These are phyloP conservation scores for Malassezia brasiliensis DNA, from an alignment of 1,284 basidiomycete genomes.

Conservation along the genomic window DNA sequence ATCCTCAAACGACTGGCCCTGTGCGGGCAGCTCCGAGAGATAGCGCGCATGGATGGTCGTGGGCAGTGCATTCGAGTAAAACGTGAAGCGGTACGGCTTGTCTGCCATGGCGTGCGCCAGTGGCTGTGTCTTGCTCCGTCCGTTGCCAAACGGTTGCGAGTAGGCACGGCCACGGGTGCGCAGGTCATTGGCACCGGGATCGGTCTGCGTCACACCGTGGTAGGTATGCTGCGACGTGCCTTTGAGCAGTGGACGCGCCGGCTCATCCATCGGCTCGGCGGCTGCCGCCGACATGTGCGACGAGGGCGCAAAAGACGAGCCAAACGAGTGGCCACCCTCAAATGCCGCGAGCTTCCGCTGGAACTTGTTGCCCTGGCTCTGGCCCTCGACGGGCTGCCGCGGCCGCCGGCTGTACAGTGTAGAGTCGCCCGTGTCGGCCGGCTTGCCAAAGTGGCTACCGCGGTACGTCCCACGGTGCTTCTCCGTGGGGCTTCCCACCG, in stretches of 20 bases:
- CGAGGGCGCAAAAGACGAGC: background rate
- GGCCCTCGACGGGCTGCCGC: constrained; percentile 25
- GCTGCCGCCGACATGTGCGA: background rate
- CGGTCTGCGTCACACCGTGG: background rate
- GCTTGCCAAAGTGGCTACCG: constrained; percentile 11
- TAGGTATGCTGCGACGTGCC: constrained; percentile 8
- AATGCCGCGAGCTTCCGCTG: constrained; percentile 85
- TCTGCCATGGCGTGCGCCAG: constrained; percentile 20
- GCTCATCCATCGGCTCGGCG: background rate
- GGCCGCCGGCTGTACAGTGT: constrained; percentile 44
- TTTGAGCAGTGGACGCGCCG: constrained; percentile 5
- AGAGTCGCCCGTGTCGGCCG: constrained; percentile 38
- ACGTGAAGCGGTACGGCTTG: constrained; percentile 90
- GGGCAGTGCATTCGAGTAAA: constrained; percentile 87
- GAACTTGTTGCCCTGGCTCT: constrained; percentile 39
- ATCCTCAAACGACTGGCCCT: constrained; percentile 85
- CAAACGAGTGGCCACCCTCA: constrained; percentile 55
- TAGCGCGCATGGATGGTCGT: constrained; percentile 91
- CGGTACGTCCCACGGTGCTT: constrained; percentile 13
- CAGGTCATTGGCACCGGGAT: background rate
- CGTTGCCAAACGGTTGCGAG: background rate
- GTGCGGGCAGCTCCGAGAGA: constrained; percentile 82
- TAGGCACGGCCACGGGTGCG: constrained; percentile 1
- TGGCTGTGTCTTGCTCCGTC: background rate
- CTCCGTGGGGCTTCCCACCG: constrained; percentile 22